Percentiles rank a stretch among this genome's conserved stretches.
phyloP scores from a whole-genome alignment of 352 stramenopile genomes.

The Phytophthora vignae region DNA sequence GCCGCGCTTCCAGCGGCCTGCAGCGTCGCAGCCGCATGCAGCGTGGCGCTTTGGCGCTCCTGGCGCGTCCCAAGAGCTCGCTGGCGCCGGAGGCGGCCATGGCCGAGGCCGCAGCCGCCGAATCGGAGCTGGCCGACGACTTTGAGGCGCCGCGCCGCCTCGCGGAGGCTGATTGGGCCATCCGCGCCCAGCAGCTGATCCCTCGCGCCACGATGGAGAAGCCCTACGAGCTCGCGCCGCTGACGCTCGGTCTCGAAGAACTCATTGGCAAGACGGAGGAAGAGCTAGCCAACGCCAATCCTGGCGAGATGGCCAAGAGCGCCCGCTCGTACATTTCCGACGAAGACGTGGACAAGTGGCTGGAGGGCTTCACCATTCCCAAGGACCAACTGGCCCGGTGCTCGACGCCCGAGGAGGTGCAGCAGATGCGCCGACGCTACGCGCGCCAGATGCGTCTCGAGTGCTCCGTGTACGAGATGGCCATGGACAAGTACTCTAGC shows the following conservation, averaged over 20 bases:
- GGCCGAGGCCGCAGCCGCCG: conserved; percentile 13
- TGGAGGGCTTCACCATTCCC: conserved; percentile 66
- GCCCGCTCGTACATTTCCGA: conserved; percentile 63
- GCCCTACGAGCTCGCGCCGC: conserved; percentile 41
- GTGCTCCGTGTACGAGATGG: conserved; percentile 85
- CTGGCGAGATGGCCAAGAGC: conserved; percentile 8
- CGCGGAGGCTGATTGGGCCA: conserved; percentile 65
- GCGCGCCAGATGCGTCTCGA: conserved; percentile 81
- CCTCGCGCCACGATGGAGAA: conserved; percentile 57
- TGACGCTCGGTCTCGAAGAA: conserved; percentile 35
- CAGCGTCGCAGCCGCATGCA: conserved; percentile 9
- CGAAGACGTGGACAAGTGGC: conserved; percentile 81
- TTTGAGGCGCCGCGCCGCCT: conserved; percentile 35
- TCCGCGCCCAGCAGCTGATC: conserved; percentile 58
- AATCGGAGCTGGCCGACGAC: conserved; percentile 24
- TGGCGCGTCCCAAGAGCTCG: conserved; percentile 42
- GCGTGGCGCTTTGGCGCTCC: conserved; percentile 16
- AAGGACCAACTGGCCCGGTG: conserved; percentile 58
- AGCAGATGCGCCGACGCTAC: conserved; percentile 72
- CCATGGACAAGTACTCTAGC: conserved; percentile 67
- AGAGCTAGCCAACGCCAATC: conserved; percentile 13
- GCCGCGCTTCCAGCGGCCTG: conserved; percentile 15
- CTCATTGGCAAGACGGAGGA: conserved; percentile 20
- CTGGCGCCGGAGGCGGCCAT: conserved; percentile 28
- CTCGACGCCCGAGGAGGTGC: conserved; percentile 49